phyloP scores from a whole-genome alignment of 2,329 filamentous ascomycete genomes.

The Diaporthe citriasiana region DNA sequence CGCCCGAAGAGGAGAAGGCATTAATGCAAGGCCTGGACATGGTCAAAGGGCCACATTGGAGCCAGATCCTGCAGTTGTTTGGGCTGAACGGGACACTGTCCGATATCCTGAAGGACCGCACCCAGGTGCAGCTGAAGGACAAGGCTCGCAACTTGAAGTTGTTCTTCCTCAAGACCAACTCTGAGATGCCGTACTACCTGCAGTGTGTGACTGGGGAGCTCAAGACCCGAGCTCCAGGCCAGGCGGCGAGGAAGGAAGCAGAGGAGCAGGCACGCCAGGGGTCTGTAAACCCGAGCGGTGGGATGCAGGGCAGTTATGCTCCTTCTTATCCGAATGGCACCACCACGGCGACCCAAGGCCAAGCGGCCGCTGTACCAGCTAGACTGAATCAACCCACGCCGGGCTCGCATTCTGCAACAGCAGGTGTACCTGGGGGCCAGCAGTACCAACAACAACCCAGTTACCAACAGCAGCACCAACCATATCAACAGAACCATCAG shows the following conservation, averaged over 20 bases:
- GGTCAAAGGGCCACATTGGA: constrained; percentile 94
- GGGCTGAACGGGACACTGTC: constrained; percentile 84
- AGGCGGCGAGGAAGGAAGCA: constrained; percentile 77
- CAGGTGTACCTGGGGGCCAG: constrained; percentile 22
- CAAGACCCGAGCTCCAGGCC: constrained; percentile 84
- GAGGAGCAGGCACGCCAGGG: constrained; percentile 74
- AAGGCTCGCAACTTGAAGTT: constrained; percentile 92
- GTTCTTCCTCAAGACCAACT: constrained; percentile 92
- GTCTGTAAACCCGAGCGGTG: constrained; percentile 69
- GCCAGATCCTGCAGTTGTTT: constrained; percentile 88
- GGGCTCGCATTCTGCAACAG: constrained; percentile 21
- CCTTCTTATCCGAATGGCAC: constrained; percentile 36
- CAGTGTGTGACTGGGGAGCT: constrained; percentile 91
- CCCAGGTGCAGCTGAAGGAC: constrained; percentile 93
- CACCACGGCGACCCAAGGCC: constrained; percentile 28
- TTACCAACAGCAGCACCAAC: constrained; percentile 41
- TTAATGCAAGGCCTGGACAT: constrained; percentile 89
- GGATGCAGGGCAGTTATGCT: constrained; percentile 59
- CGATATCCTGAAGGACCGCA: constrained; percentile 87
- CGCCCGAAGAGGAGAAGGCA: constrained; percentile 89
- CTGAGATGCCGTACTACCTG: constrained; percentile 90
- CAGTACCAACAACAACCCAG: constrained; percentile 32
- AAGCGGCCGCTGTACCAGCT: constrained; percentile 20
- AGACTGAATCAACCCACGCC: constrained; percentile 31
- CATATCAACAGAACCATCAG: constrained; percentile 37